Evolutionary conservation across 345 rosid genomes (phyloP).

Genomic region (Turritis glabra): DNA sequence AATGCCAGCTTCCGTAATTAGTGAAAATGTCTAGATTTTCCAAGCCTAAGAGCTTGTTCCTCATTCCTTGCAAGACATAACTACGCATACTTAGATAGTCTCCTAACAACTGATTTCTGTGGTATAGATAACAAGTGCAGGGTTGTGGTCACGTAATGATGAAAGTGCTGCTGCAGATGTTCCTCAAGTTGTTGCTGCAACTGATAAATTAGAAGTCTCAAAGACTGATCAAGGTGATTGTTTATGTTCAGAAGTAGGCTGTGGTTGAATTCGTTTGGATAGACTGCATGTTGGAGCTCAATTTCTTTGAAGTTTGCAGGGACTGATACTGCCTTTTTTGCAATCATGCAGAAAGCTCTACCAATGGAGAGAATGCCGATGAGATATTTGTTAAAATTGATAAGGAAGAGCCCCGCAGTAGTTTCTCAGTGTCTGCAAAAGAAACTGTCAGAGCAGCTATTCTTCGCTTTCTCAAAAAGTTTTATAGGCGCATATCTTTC

Average conservation of each 20-base stretch:
- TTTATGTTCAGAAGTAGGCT: constrained; percentile 48
- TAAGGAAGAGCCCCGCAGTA: constrained; percentile 55
- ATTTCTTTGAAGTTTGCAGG: constrained; percentile 50
- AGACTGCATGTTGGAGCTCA: constrained; percentile 51
- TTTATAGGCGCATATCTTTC: constrained; percentile 71
- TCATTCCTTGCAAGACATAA: background rate
- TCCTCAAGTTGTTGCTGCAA: constrained; percentile 40
- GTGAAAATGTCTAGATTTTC: background rate
- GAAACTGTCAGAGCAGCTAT: constrained; percentile 73
- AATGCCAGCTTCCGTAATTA: background rate
- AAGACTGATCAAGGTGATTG: constrained; percentile 51
- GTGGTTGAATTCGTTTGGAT: constrained; percentile 56
- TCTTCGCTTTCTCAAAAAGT: constrained; percentile 62
- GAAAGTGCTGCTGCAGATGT: constrained; percentile 45
- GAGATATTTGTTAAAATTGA: constrained; percentile 48
- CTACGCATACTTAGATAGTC: background rate
- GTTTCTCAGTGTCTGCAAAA: constrained; percentile 67
- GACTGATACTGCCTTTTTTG: constrained; percentile 51
- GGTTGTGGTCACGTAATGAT: constrained; percentile 75
- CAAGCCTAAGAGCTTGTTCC: background rate
- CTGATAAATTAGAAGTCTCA: constrained; percentile 48
- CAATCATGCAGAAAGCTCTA: constrained; percentile 56
- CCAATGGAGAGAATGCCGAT: constrained; percentile 45
- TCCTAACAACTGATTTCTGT: constrained; percentile 26
- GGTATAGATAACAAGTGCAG: constrained; percentile 83